Base-by-base conservation (phyloP, 2,329 filamentous ascomycete species). In the Ophiostoma pallidulum region DNA sequence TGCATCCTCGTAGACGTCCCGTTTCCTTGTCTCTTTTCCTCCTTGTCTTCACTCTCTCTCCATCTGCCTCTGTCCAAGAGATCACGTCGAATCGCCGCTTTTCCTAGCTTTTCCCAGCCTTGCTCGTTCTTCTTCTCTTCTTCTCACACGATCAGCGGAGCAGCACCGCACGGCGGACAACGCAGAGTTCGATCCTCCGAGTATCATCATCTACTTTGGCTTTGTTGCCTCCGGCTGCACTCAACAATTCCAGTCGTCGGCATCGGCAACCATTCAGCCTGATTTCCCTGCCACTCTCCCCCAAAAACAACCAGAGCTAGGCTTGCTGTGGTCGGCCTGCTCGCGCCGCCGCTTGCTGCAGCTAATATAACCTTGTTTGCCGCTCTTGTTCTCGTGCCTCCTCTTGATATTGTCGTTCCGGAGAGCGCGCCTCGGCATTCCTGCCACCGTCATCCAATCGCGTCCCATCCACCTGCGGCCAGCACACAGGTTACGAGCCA, bases 341-440 rank as follows among this genome's bases (percentile, higher is more conserved):
- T 35, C 33, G 31, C 29, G 33, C 40, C 24, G 24, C 41, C 31
- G 41, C 19, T 31, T 4, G 32, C 29, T 35, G 41, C 41, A 35
- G 13, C 33, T 18, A 43, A 43, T 43, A 18, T 35, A 35, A 26
- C 13, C 41, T 45, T 46, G 19, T 37, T 37, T 44, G 12, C 12
- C 13, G 26, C 24, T 36, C 22, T 18, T 18, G 26, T 33, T 36
- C 22, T 18, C 26, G 28, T 16, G 14, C 28, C 24, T 24, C 26
- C 26, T 16, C 14, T 39, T 12, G 26, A 19, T 41, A 41, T 32
- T 41, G n/a, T 26, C 28, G 29, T 24, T 29, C 29, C 41, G 29
- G 41, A 33, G 18, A 35, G n/a, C 29, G 20, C 41, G 22, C 42
- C 42, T 18, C 41, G 41, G 29, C 41, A 43, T 43, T 43, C 20